Conservation (phyloP, 2,329 filamentous ascomycete genomes). For the Dothideomycetes sp. region DNA sequence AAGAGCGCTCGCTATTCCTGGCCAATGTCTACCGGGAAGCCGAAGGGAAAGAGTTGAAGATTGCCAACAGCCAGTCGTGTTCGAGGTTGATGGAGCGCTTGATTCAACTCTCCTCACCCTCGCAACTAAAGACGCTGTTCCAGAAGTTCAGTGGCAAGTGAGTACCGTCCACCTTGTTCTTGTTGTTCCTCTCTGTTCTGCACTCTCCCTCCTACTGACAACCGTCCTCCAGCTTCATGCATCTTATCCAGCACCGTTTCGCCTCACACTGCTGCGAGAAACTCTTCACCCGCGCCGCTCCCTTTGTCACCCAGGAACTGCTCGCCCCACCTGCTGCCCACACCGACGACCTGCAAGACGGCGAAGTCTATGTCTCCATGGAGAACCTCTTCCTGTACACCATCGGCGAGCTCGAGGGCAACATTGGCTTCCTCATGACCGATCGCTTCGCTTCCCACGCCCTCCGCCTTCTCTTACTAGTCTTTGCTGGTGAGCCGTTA, state of each 20-base stretch:
- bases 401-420: slow-evolving; percentile 77
- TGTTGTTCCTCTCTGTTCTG: neutral
- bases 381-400: slow-evolving; percentile 76
- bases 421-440: slow-evolving; percentile 72
- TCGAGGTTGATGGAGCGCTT: slow-evolving; percentile 86
- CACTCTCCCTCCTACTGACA: neutral
- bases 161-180: slow-evolving; percentile 16
- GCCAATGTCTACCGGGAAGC: slow-evolving; percentile 80
- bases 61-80: slow-evolving; percentile 91
- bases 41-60: slow-evolving; percentile 84
- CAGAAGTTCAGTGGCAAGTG: slow-evolving; percentile 70
- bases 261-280: slow-evolving; percentile 96
- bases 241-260: slow-evolving; percentile 88
- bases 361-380: slow-evolving; percentile 52
- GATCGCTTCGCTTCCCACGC: slow-evolving; percentile 87
- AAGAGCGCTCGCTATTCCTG: slow-evolving; percentile 47
- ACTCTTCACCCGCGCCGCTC: slow-evolving; percentile 74
- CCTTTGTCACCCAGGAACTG: slow-evolving; percentile 65
- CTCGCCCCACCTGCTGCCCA: slow-evolving; percentile 36
- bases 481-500: slow-evolving; percentile 73
- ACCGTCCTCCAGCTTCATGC: slow-evolving; percentile 52
- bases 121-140: slow-evolving; percentile 80
- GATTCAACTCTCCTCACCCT: slow-evolving; percentile 66
- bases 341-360: no score
- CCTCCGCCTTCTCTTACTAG: slow-evolving; percentile 71